Base-by-base conservation (phyloP, 495 filamentous ascomycete species). In the Aspergillus baeticus region DNA sequence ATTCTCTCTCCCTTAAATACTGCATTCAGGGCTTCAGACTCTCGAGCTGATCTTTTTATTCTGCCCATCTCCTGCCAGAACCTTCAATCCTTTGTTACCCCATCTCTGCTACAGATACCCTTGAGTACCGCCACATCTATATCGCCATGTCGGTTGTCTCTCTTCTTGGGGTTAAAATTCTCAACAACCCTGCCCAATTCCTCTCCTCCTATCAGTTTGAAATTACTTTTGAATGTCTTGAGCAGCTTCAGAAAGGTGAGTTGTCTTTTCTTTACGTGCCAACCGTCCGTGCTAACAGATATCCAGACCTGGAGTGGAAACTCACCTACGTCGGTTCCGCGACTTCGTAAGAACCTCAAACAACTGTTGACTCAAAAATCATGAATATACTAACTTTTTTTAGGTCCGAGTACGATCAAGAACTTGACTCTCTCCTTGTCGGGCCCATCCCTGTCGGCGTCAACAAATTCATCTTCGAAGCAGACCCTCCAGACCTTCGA, bases 381-480 rank as follows among this genome's bases (percentile, higher is more conserved):
- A 2, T 37, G 5, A 1, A 2, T 6, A 64, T 58, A 74, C 65
- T 66, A 45, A 67, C 60, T 5, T 15, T 15, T 13, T 46, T 41
- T 59, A 95, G 90, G 29, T 91, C 92, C 67, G 89, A 97, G 69
- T 91, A 98, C 73, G 94, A 98, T 69, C 93, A 98, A 75, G 93
- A 96, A 73, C 91, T 98, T 61, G 94, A 98, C 76, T 91, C 89
- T 26, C 86, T 98, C 35, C 88, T 97, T 41, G 94, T 98, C 57
- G 94, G 94, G 20, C 94, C 94, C 13, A 92, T 98, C 66, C 94
- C 94, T 2, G 89, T 96, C 44, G 94, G 94, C 45, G 88, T 96
- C 68, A 98, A 98, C 79, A 98, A 98, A 68, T 98, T 98, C 77
- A 81, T 96, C 65, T 98, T 98, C 75, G 91, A 95, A 74, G 94